These are phyloP conservation scores for Tetracladium marchalianum DNA, from an alignment of 495 filamentous ascomycete species.

Conservation along the genomic window DNA sequence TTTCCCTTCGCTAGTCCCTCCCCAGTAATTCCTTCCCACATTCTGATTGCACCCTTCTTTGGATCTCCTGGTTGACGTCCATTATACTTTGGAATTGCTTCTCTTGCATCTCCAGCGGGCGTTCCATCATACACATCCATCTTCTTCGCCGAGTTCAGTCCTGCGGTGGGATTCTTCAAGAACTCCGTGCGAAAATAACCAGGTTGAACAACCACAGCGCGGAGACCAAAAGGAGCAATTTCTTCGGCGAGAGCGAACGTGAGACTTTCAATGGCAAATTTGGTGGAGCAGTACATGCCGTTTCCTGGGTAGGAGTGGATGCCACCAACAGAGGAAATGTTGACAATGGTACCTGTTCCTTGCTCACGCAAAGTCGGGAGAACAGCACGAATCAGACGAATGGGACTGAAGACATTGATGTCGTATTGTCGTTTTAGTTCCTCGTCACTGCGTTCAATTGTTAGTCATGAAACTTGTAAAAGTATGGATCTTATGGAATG, in stretches of 20 bases:
- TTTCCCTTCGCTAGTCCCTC: slow-evolving; percentile 20
- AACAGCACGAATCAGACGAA: slow-evolving; percentile 34
- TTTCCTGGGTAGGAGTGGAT: slow-evolving; percentile 29
- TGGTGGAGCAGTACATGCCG: slow-evolving; percentile 41
- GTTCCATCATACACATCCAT: slow-evolving; percentile 21
- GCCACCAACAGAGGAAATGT: slow-evolving; percentile 35
- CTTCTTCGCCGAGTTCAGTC: slow-evolving; percentile 8
- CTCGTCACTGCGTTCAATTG: slow-evolving; percentile 20
- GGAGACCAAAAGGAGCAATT: slow-evolving; percentile 34
- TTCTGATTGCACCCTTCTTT: slow-evolving; percentile 33
- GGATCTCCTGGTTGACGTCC: slow-evolving; percentile 35
- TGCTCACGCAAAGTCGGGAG: slow-evolving; percentile 36
- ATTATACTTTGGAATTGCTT: slow-evolving; percentile 15
- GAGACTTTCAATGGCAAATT: slow-evolving; percentile 42
- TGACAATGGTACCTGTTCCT: slow-evolving; percentile 29
- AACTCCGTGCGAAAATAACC: slow-evolving; percentile 42
- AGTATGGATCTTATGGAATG: slow-evolving; percentile 36
- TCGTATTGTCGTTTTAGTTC: slow-evolving; percentile 28
- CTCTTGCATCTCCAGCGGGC: slow-evolving; percentile 10
- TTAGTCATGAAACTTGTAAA: slow-evolving; percentile 20
- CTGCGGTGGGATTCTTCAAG: slow-evolving; percentile 10
- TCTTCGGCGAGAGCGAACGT: slow-evolving; percentile 36
- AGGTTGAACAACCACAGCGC: slow-evolving; percentile 34
- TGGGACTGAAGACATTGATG: slow-evolving; percentile 41
- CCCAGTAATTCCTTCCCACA: slow-evolving; percentile 36